A percentile compares a stretch with the other conserved stretches of the same genome.
Conservation (phyloP, 1,139 yeast genomes). For the Zygosaccharomyces sapae region DNA sequence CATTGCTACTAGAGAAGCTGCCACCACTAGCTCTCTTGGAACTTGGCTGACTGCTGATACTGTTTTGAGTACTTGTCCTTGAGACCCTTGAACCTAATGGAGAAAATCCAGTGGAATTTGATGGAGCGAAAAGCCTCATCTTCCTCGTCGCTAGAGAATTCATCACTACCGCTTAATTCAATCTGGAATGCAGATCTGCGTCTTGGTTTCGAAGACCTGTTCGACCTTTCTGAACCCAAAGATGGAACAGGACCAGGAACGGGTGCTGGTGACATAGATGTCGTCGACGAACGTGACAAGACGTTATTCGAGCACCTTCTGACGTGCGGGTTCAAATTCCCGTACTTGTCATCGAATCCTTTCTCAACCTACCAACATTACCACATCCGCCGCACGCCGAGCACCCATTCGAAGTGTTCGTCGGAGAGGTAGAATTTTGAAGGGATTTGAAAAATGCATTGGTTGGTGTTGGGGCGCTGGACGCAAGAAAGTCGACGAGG, state of each 20-base stretch:
- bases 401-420: conserved; percentile 3
- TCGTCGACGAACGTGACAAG: conserved; percentile 23
- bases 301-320: conserved; percentile 15
- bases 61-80: conserved; percentile 20
- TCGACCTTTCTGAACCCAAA: background rate
- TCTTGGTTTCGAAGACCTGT: background rate
- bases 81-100: conserved; percentile 19
- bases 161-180: conserved; percentile 22
- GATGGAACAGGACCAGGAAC: background rate
- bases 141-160: conserved; percentile 26
- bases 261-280: conserved; percentile 8
- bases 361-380: conserved; percentile 5
- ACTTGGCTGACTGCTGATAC: conserved; percentile 11
- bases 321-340: background rate
- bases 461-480: conserved; percentile 18
- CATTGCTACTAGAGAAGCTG: conserved; percentile 21
- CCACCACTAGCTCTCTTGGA: conserved; percentile 17
- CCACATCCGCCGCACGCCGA: conserved; percentile 9
- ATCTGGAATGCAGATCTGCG: conserved; percentile 20
- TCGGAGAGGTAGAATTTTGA: conserved; percentile 3
- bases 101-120: background rate
- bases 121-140: conserved; percentile 13
- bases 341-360: background rate
- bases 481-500: conserved; percentile 36
- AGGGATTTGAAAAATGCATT: conserved; percentile 20